Percentiles rank a stretch among this genome's conserved stretches.
Conservation (phyloP, 2,329 filamentous ascomycete species). For the Lachnellula hyalina region DNA sequence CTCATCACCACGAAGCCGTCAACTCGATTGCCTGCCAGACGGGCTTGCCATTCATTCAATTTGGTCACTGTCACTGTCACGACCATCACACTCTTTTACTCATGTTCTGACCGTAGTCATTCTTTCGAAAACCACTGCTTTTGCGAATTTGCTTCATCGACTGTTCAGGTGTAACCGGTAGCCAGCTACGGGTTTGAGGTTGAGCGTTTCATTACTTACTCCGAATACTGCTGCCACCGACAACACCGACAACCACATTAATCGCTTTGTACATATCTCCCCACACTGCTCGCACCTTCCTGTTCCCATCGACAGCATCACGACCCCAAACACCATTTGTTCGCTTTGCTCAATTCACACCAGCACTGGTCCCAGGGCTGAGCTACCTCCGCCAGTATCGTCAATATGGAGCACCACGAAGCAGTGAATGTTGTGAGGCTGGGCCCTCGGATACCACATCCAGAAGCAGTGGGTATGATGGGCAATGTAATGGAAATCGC, state of each 20-base stretch:
- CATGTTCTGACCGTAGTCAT: constrained; percentile 30
- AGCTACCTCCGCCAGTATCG: constrained; percentile 5
- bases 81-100: constrained; percentile 34
- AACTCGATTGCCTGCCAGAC: constrained; percentile 43
- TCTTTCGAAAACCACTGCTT: constrained; percentile 26
- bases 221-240: constrained; percentile 12
- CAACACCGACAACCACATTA: constrained; percentile 1
- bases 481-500: constrained; percentile 22
- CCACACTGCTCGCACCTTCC: constrained; percentile 18
- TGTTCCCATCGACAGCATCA: constrained; percentile 9
- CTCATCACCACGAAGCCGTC: constrained; percentile 17
- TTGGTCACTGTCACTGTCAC: constrained; percentile 31
- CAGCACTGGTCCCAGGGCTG: constrained; percentile 5
- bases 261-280: constrained; percentile 6
- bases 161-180: constrained; percentile 3
- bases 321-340: neutral
- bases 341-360: neutral
- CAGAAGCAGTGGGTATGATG: constrained; percentile 20
- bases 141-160: neutral
- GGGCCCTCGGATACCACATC: constrained; percentile 21
- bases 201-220: constrained; percentile 22
- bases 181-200: constrained; percentile 9
- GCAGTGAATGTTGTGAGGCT: constrained; percentile 25
- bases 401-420: constrained; percentile 20
- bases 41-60: constrained; percentile 50